These are phyloP conservation scores for Daldinia caldariorum DNA, from an alignment of 495 filamentous ascomycete species.

Conservation along the genomic window DNA sequence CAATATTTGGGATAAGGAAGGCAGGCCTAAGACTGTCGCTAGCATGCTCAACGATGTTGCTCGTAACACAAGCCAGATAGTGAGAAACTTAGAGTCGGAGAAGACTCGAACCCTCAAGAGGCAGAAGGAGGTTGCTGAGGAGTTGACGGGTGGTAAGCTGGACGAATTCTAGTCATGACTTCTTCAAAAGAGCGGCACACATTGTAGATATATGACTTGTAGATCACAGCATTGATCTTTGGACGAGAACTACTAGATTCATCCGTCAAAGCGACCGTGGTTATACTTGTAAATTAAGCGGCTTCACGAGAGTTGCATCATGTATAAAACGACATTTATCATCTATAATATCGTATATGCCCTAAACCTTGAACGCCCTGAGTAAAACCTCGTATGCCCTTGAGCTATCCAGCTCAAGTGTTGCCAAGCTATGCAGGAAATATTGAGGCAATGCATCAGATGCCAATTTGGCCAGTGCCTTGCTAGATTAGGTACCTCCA, in stretches of 20 bases:
- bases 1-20: constrained; percentile 55
- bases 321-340: constrained; percentile 42
- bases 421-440: constrained; percentile 42
- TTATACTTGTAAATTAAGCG: constrained; percentile 9
- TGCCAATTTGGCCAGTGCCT: constrained; percentile 31
- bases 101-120: constrained; percentile 45
- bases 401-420: constrained; percentile 32
- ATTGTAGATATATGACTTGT: constrained; percentile 4
- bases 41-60: constrained; percentile 43
- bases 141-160: constrained; percentile 61
- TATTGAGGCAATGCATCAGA: constrained; percentile 26
- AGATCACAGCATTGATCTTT: neutral
- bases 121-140: constrained; percentile 59
- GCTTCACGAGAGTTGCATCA: constrained; percentile 41
- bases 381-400: constrained; percentile 26
- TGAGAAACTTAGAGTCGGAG: constrained; percentile 33
- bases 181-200: neutral
- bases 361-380: constrained; percentile 31
- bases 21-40: constrained; percentile 47
- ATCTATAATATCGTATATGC: constrained; percentile 35
- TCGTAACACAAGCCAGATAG: constrained; percentile 30
- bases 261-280: neutral
- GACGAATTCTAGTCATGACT: constrained; percentile 23
- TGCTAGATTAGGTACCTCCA: constrained; percentile 14
- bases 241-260: neutral